phyloP scores from a whole-genome alignment of 805 yeast genomes.

The Metschnikowia proteae region DNA sequence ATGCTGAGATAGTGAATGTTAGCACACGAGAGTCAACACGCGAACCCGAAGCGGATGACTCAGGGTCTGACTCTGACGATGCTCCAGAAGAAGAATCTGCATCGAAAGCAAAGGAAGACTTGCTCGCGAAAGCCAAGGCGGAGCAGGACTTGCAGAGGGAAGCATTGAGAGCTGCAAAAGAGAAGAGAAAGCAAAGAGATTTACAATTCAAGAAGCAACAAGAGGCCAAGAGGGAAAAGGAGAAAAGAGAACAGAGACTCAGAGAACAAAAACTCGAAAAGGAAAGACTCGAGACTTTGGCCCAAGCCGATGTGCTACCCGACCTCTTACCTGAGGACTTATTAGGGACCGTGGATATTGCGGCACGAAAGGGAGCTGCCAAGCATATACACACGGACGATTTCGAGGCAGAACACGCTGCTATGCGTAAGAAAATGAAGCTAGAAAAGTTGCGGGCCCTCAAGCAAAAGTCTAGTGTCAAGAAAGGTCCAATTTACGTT shows the following conservation, averaged over 20 bases:
- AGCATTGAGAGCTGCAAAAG: constrained; percentile 27
- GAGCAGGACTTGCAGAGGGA: constrained; percentile 22
- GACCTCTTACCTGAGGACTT: constrained; percentile 42
- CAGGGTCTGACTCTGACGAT: constrained; percentile 27
- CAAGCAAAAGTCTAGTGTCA: constrained; percentile 24
- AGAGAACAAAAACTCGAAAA: constrained; percentile 15
- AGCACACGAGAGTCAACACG: constrained; percentile 13
- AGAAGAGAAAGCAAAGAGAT: constrained; percentile 35
- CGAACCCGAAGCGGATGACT: constrained; percentile 18
- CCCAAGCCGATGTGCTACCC: constrained; percentile 29
- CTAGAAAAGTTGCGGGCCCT: constrained; percentile 31
- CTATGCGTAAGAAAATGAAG: constrained; percentile 27
- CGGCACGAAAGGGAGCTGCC: constrained; percentile 13
- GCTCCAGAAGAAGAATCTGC: constrained; percentile 46
- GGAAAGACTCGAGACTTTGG: constrained; percentile 8
- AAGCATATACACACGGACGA: constrained; percentile 33
- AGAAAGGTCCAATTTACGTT: constrained; percentile 41
- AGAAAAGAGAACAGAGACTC: constrained; percentile 20
- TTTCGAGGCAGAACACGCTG: constrained; percentile 29
- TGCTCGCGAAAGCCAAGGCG: constrained; percentile 26
- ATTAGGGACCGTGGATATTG: constrained; percentile 20
- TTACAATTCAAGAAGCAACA: constrained; percentile 34
- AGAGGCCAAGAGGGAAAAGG: constrained; percentile 23
- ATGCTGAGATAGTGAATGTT: constrained; percentile 9
- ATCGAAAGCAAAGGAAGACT: constrained; percentile 23